phyloP scores from a whole-genome alignment of 2,329 filamentous ascomycete species.

The Phyllosticta ampelicida region DNA sequence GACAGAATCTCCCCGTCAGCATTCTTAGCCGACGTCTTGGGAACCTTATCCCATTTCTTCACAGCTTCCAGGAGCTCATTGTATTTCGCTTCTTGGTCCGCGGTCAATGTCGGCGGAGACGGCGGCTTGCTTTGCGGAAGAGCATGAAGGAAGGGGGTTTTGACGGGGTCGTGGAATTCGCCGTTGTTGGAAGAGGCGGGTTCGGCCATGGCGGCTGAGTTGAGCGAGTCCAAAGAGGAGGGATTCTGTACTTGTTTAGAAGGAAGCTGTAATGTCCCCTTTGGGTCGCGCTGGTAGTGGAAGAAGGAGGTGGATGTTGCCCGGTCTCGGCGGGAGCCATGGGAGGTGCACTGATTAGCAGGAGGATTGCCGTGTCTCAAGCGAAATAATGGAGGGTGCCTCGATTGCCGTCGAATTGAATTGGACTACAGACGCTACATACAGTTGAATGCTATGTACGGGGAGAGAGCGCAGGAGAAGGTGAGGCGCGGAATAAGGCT shows the following conservation, averaged over 20 bases:
- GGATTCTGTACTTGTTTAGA: not conserved
- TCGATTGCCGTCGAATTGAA: not conserved
- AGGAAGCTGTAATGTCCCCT: not conserved
- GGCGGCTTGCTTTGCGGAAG: constrained; percentile 46
- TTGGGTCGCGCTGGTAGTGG: constrained; percentile 1
- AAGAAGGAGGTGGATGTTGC: not conserved
- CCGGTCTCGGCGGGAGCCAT: constrained; percentile 10
- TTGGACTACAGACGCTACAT: not conserved
- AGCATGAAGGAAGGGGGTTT: constrained; percentile 24
- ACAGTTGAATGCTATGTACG: not conserved
- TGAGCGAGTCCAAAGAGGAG: not conserved
- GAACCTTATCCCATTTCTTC: constrained; percentile 60
- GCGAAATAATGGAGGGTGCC: not conserved
- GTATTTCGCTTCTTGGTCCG: constrained; percentile 76
- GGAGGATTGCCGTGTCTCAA: constrained; percentile 8
- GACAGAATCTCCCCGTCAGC: constrained; percentile 53
- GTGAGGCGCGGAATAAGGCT: not conserved
- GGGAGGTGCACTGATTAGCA: constrained; percentile 3
- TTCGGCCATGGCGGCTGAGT: not conserved
- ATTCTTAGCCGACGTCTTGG: constrained; percentile 49
- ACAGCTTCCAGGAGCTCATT: constrained; percentile 60
- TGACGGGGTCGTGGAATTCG: constrained; percentile 10
- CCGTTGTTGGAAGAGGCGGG: not conserved
- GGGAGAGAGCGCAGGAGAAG: not conserved
- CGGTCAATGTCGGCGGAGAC: constrained; percentile 50